phyloP scores from a whole-genome alignment of 768 basidiomycete genomes.

The Amanita phalloides region DNA sequence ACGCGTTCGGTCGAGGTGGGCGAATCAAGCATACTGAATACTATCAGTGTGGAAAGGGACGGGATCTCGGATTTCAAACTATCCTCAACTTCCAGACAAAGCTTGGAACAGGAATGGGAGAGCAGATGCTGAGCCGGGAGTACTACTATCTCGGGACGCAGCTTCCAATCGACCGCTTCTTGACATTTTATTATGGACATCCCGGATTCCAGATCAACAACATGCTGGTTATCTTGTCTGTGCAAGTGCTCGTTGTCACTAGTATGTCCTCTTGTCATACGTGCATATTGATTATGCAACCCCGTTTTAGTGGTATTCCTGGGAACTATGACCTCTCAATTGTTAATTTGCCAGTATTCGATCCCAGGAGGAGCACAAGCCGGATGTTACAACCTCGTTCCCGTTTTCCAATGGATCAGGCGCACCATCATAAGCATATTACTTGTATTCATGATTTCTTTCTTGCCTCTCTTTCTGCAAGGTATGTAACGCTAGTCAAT shows the following conservation, averaged over 20 bases:
- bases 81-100: constrained; percentile 99
- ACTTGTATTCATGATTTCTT: constrained; percentile 96
- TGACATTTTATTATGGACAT: constrained; percentile 99
- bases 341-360: constrained; percentile 75
- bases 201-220: constrained; percentile 99
- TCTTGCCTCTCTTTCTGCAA: constrained; percentile 91
- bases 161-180: constrained; percentile 93
- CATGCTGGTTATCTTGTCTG: constrained; percentile 95
- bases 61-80: constrained; percentile 97
- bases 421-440: constrained; percentile 97
- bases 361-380: constrained; percentile 66
- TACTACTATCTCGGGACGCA: constrained; percentile 99
- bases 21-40: constrained; percentile 99
- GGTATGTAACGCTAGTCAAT: constrained; percentile 37
- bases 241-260: constrained; percentile 90
- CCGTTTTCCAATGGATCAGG: constrained; percentile 92
- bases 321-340: constrained; percentile 79
- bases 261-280: constrained; percentile 37
- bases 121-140: constrained; percentile 98
- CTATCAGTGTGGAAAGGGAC: constrained; percentile 97
- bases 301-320: constrained; percentile 73
- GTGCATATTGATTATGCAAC: constrained; percentile 9
- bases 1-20: constrained; percentile 91
- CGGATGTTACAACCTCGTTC: constrained; percentile 91
- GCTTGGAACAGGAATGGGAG: constrained; percentile 99